phyloP scores from a whole-genome alignment of 176 grass and related monocot species.

The bread wheat (Triticum aestivum) region DNA sequence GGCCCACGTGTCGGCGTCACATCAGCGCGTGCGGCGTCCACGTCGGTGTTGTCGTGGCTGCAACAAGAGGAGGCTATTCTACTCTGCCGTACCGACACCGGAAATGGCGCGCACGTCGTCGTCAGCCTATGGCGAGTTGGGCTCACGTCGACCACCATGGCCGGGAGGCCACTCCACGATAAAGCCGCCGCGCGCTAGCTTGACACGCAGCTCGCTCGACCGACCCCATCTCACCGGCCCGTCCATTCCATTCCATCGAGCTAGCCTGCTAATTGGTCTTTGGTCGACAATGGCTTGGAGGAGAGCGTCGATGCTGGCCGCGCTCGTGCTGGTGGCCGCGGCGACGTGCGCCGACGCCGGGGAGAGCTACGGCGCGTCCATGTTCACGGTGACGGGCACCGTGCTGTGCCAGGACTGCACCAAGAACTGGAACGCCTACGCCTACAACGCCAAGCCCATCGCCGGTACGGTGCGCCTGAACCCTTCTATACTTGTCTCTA shows the following conservation, averaged over 20 bases:
- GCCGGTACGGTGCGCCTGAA: slow-evolving; percentile 22
- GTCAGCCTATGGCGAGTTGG: background rate
- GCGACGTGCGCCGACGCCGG: slow-evolving; percentile 14
- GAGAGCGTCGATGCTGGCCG: background rate
- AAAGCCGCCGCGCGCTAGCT: background rate
- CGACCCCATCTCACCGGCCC: background rate
- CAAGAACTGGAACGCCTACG: slow-evolving; percentile 69
- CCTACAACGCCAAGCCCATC: slow-evolving; percentile 55
- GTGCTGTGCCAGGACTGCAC: slow-evolving; percentile 93
- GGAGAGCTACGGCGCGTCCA: slow-evolving; percentile 1
- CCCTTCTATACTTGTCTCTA: background rate
- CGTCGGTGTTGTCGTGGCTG: background rate
- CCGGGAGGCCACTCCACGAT: background rate
- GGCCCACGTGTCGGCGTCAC: background rate
- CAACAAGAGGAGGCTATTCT: background rate
- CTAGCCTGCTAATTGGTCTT: background rate
- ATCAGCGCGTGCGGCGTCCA: background rate
- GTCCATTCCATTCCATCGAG: background rate
- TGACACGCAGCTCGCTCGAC: background rate
- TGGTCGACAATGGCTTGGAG: slow-evolving; percentile 9
- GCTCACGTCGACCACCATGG: slow-evolving; percentile 24
- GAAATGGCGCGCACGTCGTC: slow-evolving; percentile 31
- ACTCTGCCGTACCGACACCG: background rate
- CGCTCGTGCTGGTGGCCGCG: slow-evolving; percentile 21
- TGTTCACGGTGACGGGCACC: slow-evolving; percentile 56